Evolutionary conservation across 768 basidiomycete species (phyloP), one percentile per base, ranked within the genome.

Genomic region (Serendipita sp.): DNA sequence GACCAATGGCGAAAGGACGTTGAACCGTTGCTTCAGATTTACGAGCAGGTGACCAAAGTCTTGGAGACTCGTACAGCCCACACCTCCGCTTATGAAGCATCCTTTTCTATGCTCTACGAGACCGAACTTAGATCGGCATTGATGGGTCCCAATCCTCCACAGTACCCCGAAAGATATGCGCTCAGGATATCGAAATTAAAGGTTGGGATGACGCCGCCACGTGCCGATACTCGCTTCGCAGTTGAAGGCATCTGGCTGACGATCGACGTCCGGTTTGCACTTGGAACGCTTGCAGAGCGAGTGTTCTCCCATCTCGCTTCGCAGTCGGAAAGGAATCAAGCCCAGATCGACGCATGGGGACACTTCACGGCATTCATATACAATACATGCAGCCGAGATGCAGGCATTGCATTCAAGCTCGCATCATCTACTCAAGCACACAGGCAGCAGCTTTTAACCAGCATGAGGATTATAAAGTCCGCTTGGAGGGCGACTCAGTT

Each of bases 241-340:
- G 81, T 86, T 5, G 85, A 86, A 70, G 84, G 83, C 0, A 76
- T 84, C 63, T 82, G 80, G 78, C 68, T 73, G 10, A 79, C 80
- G 3, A 70, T 88, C 45, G 72, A 81, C 32, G 73, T 85, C 32
- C 80, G 85, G 2, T 76, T 84, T 65, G 69, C 73, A 7, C 71
- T 88, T 32, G 76, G 72, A n/a, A 72, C 79, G 45, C 67, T 86
- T 65, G 78, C 77, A 2, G 70, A 65, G 30, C 63, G 69, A 0
- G 80, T 80, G 76, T 69, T 81, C 38, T 73, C 77, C 0, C 72
- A 71, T 3, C 64, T 78, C 16, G 53, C 67, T 44, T 45, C 69
- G 38, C 67, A 69, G 47, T 68, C 67, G 15, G 45, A 66, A 2
- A 65, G 66, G n/a, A 62, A 73, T 64, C 67, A 65, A 41, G 65